These are phyloP conservation scores for Cercospora janseana DNA, from an alignment of 2,329 filamentous ascomycete genomes.

Conservation along the genomic window DNA sequence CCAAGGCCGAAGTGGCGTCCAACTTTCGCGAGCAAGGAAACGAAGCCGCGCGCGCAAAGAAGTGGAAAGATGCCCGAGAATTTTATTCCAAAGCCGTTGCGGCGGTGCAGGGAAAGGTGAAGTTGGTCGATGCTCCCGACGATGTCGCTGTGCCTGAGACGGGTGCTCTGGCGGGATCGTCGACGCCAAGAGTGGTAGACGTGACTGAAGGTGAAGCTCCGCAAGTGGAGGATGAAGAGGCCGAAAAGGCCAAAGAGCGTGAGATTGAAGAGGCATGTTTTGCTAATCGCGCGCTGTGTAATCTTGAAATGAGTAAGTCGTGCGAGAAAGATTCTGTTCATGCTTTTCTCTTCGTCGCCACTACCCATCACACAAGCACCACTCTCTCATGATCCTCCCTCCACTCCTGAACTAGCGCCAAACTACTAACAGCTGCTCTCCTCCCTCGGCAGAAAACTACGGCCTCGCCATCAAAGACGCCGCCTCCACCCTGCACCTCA, in stretches of 20 bases:
- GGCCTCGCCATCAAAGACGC: slow-evolving; percentile 84
- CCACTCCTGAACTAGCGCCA: neutral
- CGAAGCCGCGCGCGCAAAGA: slow-evolving; percentile 71
- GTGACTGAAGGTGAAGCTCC: slow-evolving; percentile 38
- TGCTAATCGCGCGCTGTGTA: slow-evolving; percentile 84
- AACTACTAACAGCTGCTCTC: neutral
- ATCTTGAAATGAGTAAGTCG: slow-evolving; percentile 69
- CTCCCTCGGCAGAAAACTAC: slow-evolving; percentile 65
- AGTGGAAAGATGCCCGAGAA: slow-evolving; percentile 80
- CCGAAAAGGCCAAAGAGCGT: slow-evolving; percentile 60
- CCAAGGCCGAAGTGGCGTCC: slow-evolving; percentile 73
- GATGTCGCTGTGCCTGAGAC: neutral
- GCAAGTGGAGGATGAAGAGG: slow-evolving; percentile 58
- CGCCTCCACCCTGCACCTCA: slow-evolving; percentile 72
- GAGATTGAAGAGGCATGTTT: slow-evolving; percentile 72
- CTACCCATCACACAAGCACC: neutral
- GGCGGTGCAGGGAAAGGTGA: slow-evolving; percentile 51
- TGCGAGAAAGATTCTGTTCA: neutral
- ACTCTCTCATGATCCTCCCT: neutral
- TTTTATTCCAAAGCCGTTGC: slow-evolving; percentile 87
- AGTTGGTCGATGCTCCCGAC: slow-evolving; percentile 20
- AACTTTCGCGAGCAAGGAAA: slow-evolving; percentile 93
- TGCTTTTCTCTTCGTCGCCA: neutral
- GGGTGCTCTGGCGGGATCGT: neutral
- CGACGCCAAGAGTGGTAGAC: neutral